Conservation (phyloP, 73 alveolate genomes). For the Blepharisma stoltei region DNA sequence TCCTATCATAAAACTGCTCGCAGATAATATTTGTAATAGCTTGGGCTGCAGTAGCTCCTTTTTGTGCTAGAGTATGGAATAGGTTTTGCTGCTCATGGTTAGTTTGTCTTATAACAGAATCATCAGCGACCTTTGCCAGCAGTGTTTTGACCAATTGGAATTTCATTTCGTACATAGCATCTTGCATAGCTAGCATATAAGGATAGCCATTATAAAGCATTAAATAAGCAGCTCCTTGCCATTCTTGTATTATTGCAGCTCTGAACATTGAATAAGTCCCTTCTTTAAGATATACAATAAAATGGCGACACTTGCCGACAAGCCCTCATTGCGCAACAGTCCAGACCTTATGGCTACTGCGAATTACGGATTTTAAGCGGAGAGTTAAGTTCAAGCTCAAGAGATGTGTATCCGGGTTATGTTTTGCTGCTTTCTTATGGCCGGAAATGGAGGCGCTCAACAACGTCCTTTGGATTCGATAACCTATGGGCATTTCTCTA, state of each 20-base stretch:
- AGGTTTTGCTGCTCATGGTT: slow-evolving; percentile 52
- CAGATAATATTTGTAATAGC: slow-evolving; percentile 35
- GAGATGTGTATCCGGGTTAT: too few relatives aligned
- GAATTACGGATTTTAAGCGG: too few relatives aligned
- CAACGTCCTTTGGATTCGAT: too few relatives aligned
- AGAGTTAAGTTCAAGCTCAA: too few relatives aligned
- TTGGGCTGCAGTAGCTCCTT: slow-evolving; percentile 41
- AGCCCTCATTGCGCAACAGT: too few relatives aligned
- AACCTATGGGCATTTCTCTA: too few relatives aligned
- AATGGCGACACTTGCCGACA: too few relatives aligned
- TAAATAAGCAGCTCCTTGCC: slow-evolving; percentile 71
- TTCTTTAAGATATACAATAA: slow-evolving; percentile 35
- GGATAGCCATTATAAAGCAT: slow-evolving; percentile 59
- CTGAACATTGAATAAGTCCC: slow-evolving; percentile 41
- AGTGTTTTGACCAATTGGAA: slow-evolving; percentile 61
- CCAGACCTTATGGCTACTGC: too few relatives aligned
- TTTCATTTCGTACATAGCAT: slow-evolving; percentile 61
- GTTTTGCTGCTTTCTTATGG: too few relatives aligned
- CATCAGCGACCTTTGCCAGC: slow-evolving; percentile 55
- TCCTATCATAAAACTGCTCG: slow-evolving; percentile 39
- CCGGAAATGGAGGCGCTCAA: too few relatives aligned
- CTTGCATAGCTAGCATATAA: slow-evolving; percentile 64
- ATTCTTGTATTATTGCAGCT: slow-evolving; percentile 48
- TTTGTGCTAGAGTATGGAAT: slow-evolving; percentile 59
- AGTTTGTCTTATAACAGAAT: slow-evolving; percentile 34